Conservation (phyloP, 1,139 yeast species). For the Sporopachydermia cereana region DNA sequence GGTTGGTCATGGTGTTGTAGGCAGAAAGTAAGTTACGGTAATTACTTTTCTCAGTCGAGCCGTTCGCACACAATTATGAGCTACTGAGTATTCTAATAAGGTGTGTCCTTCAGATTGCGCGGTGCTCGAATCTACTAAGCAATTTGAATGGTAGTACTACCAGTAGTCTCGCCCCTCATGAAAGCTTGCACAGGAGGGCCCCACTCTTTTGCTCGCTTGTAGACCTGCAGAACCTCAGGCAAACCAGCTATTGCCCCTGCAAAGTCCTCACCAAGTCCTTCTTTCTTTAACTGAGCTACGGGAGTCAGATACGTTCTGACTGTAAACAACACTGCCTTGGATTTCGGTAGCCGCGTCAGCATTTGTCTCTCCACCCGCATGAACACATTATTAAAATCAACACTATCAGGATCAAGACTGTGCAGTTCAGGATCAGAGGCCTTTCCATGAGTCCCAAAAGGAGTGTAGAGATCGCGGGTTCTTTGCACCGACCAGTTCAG, state of each 20-base stretch:
- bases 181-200: constrained; percentile 48
- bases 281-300: constrained; percentile 39
- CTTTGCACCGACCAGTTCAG: constrained; percentile 54
- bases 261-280: constrained; percentile 39
- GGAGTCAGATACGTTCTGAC: constrained; percentile 59
- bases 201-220: constrained; percentile 53
- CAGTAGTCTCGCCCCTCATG: constrained; percentile 23
- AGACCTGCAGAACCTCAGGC: constrained; percentile 46
- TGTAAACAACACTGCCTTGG: constrained; percentile 44
- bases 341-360: constrained; percentile 44
- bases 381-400: constrained; percentile 46
- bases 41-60: too few relatives aligned
- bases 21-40: too few relatives aligned
- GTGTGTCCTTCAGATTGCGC: too few relatives aligned
- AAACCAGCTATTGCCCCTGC: constrained; percentile 46
- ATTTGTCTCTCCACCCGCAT: constrained; percentile 53
- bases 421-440: constrained; percentile 18
- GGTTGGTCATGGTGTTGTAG: too few relatives aligned
- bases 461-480: constrained; percentile 33
- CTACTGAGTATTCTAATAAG: too few relatives aligned
- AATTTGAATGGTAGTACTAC: too few relatives aligned
- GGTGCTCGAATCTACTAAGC: too few relatives aligned
- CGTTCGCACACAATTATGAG: too few relatives aligned
- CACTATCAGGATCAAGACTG: constrained; percentile 29
- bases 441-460: constrained; percentile 37